Percentiles rank a stretch among this genome's conserved stretches.
phyloP scores from a whole-genome alignment of 1,139 yeast species.

The Suhomyces atakaporum region DNA sequence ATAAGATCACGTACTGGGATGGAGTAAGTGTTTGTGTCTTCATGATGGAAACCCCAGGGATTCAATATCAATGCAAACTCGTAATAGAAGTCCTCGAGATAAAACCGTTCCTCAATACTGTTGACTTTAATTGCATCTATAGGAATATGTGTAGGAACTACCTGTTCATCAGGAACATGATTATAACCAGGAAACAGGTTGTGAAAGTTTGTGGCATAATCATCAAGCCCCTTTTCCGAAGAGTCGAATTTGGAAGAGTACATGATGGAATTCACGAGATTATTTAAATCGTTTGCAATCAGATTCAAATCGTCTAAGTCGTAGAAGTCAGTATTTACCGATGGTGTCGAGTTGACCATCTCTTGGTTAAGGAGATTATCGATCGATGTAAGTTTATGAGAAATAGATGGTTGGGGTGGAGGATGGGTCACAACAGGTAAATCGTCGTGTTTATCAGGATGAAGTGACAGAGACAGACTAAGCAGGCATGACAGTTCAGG shows the following conservation, averaged over 20 bases:
- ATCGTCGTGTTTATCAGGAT: not conserved
- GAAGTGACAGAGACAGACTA: constrained; percentile 4
- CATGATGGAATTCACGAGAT: constrained; percentile 22
- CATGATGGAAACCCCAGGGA: constrained; percentile 22
- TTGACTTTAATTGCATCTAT: constrained; percentile 16
- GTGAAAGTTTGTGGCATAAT: constrained; percentile 8
- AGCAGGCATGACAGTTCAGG: constrained; percentile 6
- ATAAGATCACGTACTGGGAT: constrained; percentile 22
- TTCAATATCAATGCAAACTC: constrained; percentile 20
- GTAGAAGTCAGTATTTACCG: constrained; percentile 9
- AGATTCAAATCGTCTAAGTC: constrained; percentile 18
- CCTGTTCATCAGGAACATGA: constrained; percentile 4
- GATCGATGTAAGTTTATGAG: constrained; percentile 6
- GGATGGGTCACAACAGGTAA: not conserved
- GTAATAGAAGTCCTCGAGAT: constrained; percentile 20
- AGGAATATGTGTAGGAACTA: constrained; percentile 14
- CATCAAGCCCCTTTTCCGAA: constrained; percentile 4
- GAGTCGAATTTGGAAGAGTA: constrained; percentile 13
- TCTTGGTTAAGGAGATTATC: constrained; percentile 8
- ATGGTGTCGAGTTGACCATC: not conserved
- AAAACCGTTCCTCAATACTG: constrained; percentile 17
- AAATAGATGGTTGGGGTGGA: not conserved
- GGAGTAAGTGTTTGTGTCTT: constrained; percentile 13
- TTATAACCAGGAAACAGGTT: constrained; percentile 5
- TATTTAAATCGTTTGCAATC: constrained; percentile 21